Conservation (phyloP, 2,329 filamentous ascomycete species). For the Aspergillus candidus region DNA sequence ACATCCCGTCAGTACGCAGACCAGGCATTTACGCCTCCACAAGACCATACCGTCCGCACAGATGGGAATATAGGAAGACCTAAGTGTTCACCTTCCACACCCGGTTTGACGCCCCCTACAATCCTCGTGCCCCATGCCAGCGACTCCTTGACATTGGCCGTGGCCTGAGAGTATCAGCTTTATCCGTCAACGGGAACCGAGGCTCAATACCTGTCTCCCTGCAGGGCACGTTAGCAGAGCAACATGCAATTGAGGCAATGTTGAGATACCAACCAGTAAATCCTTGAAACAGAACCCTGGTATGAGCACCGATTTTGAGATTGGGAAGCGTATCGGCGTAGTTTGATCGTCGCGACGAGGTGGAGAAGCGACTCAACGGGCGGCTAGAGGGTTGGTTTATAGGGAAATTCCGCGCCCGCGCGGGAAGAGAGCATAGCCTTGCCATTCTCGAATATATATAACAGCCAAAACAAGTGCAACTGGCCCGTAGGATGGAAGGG, state of each 20-base stretch:
- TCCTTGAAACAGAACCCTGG: constrained; percentile 63
- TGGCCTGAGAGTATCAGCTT: constrained; percentile 48
- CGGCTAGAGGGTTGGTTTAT: constrained; percentile 2
- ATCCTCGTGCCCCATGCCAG: constrained; percentile 73
- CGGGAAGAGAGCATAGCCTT: constrained; percentile 17
- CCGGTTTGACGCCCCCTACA: constrained; percentile 70
- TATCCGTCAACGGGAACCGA: not conserved
- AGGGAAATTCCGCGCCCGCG: constrained; percentile 13
- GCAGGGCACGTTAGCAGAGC: not conserved
- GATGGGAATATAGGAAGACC: constrained; percentile 65
- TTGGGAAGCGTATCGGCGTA: constrained; percentile 61
- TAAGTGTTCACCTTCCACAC: constrained; percentile 63
- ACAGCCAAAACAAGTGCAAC: too few species aligned
- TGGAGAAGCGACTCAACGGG: constrained; percentile 26
- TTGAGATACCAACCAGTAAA: constrained; percentile 51
- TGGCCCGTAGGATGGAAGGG: too few species aligned
- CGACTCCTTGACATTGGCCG: constrained; percentile 69
- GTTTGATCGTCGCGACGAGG: constrained; percentile 20
- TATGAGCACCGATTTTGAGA: constrained; percentile 60
- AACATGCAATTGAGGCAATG: too few species aligned
- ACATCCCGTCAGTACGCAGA: not conserved
- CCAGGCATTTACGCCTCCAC: not conserved
- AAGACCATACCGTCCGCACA: constrained; percentile 48
- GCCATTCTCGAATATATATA: constrained; percentile 5
- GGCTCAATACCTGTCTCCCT: constrained; percentile 32